These are phyloP conservation scores for Tulasnella sp. DNA, from an alignment of 768 basidiomycete genomes.

Conservation along the genomic window DNA sequence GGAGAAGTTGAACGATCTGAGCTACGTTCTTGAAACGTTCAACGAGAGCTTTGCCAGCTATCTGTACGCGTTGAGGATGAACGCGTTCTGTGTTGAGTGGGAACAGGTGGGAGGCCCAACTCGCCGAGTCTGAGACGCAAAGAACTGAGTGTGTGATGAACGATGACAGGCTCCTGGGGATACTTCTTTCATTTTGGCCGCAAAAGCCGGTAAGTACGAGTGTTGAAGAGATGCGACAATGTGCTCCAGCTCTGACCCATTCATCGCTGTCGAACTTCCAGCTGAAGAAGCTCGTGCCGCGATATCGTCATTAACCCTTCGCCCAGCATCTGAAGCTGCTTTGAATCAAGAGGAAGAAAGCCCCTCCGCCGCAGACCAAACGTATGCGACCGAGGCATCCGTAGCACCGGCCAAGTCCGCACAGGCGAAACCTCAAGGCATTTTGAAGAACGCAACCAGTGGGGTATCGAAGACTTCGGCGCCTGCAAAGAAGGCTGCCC, in stretches of 20 bases:
- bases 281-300: slow-evolving; percentile 60
- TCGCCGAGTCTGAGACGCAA: not conserved
- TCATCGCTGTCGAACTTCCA: slow-evolving; percentile 36
- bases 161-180: slow-evolving; percentile 54
- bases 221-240: not conserved
- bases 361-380: slow-evolving; percentile 5
- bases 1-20: slow-evolving; percentile 64
- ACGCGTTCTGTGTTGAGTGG: slow-evolving; percentile 91
- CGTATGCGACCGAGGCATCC: slow-evolving; percentile 16
- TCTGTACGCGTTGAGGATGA: slow-evolving; percentile 91
- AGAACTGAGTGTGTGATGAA: not conserved
- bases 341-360: slow-evolving; percentile 38
- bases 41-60: slow-evolving; percentile 92
- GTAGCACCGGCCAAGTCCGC: slow-evolving; percentile 33
- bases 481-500: slow-evolving; percentile 59
- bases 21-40: slow-evolving; percentile 73
- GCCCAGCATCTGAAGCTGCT: slow-evolving; percentile 30
- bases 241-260: not conserved
- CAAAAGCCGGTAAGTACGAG: slow-evolving; percentile 52
- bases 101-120: slow-evolving; percentile 57
- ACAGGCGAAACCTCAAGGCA: slow-evolving; percentile 40
- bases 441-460: slow-evolving; percentile 42
- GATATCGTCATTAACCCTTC: slow-evolving; percentile 40
- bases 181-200: slow-evolving; percentile 50
- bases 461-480: slow-evolving; percentile 45